Conservation (phyloP, 169 alveolate species). For the Plasmodium sp. region DNA sequence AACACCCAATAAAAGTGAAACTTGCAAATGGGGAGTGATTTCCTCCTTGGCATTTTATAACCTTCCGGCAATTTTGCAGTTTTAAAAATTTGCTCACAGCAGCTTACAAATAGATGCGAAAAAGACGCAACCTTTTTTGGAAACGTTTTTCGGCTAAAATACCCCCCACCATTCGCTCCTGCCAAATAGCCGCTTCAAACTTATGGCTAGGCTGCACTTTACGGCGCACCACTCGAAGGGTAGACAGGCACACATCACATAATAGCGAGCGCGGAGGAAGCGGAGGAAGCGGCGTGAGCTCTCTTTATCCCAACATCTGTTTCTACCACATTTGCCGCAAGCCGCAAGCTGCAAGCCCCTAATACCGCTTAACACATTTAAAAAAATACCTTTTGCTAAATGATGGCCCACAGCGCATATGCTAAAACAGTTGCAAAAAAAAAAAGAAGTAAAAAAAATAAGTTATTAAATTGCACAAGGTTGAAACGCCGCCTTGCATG, state of each 20-base stretch:
- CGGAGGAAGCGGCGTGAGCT: not conserved
- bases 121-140: not conserved
- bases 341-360: no score
- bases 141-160: not conserved
- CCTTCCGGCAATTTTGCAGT: not conserved
- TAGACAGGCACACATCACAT: not conserved
- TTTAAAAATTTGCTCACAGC: not conserved
- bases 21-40: not conserved
- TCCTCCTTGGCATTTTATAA: not conserved
- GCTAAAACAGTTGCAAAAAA: not conserved
- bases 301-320: not conserved
- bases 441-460: not conserved
- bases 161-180: not conserved
- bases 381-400: not conserved
- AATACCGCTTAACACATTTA: not conserved
- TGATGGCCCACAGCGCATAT: not conserved
- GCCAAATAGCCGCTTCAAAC: not conserved
- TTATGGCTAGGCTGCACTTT: not conserved
- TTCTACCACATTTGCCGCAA: not conserved
- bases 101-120: not conserved
- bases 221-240: not conserved
- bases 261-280: not conserved
- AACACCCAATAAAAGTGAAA: not conserved
- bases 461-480: not conserved
- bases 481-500: not conserved